Conservation (phyloP, 164 flowering plant species). For the Chimonanthus salicifolius region DNA sequence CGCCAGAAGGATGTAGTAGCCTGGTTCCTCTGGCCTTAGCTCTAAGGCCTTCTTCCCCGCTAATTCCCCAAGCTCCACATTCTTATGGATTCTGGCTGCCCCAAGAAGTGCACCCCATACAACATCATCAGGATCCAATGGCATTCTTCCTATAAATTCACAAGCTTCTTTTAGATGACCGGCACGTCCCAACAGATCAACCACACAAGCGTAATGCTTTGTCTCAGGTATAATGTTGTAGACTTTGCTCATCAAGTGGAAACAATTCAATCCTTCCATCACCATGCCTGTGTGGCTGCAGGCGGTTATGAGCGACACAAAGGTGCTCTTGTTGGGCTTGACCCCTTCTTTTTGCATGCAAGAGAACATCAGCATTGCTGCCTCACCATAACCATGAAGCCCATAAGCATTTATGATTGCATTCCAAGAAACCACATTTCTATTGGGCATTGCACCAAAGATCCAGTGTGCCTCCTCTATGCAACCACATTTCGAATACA, state of each 20-base stretch:
- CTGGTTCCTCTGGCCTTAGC: conserved; percentile 9
- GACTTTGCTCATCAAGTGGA: conserved; percentile 2
- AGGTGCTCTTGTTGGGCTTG: conserved; percentile 13
- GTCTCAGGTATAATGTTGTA: conserved; percentile 4
- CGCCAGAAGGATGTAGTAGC: conserved; percentile 8
- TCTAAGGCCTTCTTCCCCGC: background rate
- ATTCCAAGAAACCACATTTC: conserved; percentile 9
- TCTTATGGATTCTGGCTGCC: conserved; percentile 8
- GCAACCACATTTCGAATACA: conserved; percentile 76
- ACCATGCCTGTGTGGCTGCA: conserved; percentile 15
- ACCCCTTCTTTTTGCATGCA: conserved; percentile 3
- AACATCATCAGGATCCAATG: conserved; percentile 11
- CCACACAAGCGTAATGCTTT: conserved; percentile 13
- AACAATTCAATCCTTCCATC: conserved; percentile 7
- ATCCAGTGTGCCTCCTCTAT: conserved; percentile 3
- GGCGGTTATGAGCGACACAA: conserved; percentile 9
- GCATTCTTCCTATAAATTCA: conserved; percentile 7
- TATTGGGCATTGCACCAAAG: conserved; percentile 6
- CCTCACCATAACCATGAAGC: conserved; percentile 6
- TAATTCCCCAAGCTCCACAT: conserved; percentile 3
- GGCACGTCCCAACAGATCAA: conserved; percentile 10
- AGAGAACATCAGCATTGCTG: conserved; percentile 6
- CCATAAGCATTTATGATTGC: conserved; percentile 12
- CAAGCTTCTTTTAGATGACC: conserved; percentile 12
- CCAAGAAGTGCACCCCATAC: conserved; percentile 15